These are phyloP conservation scores for Phytophthora citrophthora DNA, from an alignment of 352 stramenopile genomes.

Conservation along the genomic window DNA sequence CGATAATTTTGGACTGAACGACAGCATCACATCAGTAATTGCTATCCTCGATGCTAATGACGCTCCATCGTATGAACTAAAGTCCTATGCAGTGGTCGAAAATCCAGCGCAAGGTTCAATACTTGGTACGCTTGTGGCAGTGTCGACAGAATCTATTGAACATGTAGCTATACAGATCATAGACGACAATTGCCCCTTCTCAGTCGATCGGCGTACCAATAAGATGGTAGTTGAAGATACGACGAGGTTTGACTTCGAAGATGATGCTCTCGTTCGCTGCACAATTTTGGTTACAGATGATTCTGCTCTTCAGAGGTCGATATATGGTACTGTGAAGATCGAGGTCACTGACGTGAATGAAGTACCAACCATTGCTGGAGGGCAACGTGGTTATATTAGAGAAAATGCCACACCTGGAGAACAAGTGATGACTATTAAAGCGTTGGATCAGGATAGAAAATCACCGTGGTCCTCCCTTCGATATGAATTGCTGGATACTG, in stretches of 20 bases:
- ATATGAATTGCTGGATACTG: conserved; percentile 20
- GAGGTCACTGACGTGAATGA: conserved; percentile 29
- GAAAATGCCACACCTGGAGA: conserved; percentile 20
- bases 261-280: conserved; percentile 5
- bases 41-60: conserved; percentile 26
- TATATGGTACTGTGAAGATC: conserved; percentile 20
- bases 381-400: conserved; percentile 24
- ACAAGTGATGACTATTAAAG: conserved; percentile 16
- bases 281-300: conserved; percentile 27
- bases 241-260: conserved; percentile 31
- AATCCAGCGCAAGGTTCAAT: conserved; percentile 7
- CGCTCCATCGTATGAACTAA: conserved; percentile 8
- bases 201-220: conserved; percentile 10
- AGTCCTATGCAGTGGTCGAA: conserved; percentile 16
- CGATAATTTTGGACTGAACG: conserved; percentile 22
- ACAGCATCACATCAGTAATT: conserved; percentile 16
- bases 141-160: conserved; percentile 18
- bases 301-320: conserved; percentile 7
- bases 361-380: conserved; percentile 6
- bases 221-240: conserved; percentile 5
- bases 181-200: conserved; percentile 16
- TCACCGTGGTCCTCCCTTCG: conserved; percentile 19
- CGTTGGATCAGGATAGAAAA: conserved; percentile 19
- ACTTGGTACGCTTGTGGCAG: conserved; percentile 16
- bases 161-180: conserved; percentile 11